Percentiles rank a stretch among this genome's conserved stretches.
Conservation (phyloP, 2,329 filamentous ascomycete genomes). For the Cladosporium colombiae region DNA sequence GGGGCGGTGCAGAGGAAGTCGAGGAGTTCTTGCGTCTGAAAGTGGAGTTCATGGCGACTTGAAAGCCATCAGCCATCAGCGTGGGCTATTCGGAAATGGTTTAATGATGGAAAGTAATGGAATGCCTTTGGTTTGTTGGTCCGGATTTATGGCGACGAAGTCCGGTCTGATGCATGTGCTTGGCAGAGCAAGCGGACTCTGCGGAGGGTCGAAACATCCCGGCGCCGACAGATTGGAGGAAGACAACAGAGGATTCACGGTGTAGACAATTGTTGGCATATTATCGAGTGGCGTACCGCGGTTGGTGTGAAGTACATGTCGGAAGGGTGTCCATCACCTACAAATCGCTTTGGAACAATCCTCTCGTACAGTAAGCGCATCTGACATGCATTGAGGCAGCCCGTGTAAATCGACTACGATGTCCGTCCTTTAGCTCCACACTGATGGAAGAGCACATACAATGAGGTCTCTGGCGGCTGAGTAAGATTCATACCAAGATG, state of each 20-base stretch:
- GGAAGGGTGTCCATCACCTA: no score
- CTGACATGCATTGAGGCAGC: neutral
- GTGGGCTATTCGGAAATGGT: neutral
- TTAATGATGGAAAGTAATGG: neutral
- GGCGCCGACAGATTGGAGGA: neutral
- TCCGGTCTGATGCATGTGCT: slow-evolving; percentile 9
- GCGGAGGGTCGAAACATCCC: slow-evolving; percentile 1
- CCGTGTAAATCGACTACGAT: neutral
- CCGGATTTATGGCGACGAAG: neutral
- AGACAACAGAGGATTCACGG: neutral
- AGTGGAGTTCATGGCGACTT: slow-evolving; percentile 25
- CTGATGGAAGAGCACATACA: neutral
- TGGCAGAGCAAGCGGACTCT: neutral
- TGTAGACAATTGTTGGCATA: neutral
- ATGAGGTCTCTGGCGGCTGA: neutral
- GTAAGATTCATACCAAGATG: no score
- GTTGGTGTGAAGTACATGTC: neutral
- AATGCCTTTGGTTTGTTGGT: slow-evolving; percentile 1
- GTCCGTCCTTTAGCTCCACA: neutral
- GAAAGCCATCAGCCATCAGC: neutral
- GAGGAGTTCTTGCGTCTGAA: slow-evolving; percentile 34
- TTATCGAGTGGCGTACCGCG: neutral
- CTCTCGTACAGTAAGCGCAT: neutral
- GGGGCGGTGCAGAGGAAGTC: slow-evolving; percentile 33
- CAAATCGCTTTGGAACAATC: neutral